Evolutionary conservation across 768 basidiomycete species (phyloP).

Genomic region (Serendipita sp.): DNA sequence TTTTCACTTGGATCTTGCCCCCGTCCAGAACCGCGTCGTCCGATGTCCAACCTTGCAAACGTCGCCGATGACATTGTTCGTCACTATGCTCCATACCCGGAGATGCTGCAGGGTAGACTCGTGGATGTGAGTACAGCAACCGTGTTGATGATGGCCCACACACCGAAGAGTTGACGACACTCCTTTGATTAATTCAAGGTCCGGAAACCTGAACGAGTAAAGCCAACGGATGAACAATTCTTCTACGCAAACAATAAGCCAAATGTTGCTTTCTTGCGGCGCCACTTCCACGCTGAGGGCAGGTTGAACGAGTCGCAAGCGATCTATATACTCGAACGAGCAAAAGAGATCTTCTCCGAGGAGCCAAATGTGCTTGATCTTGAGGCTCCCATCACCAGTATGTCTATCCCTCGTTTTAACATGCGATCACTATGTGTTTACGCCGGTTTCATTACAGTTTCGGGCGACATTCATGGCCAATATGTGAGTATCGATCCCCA

Average conservation of each 20-base stretch:
- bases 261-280: constrained; percentile 31
- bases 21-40: background rate
- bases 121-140: background rate
- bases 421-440: background rate
- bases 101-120: background rate
- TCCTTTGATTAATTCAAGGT: background rate
- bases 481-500: constrained; percentile 20
- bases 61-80: constrained; percentile 3
- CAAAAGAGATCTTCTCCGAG: constrained; percentile 19
- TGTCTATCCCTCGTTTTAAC: constrained; percentile 8
- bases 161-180: background rate
- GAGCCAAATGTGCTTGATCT: constrained; percentile 32
- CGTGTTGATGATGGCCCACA: background rate
- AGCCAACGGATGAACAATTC: constrained; percentile 31
- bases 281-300: constrained; percentile 30
- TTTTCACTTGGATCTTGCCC: no score
- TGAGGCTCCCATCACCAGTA: constrained; percentile 30
- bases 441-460: constrained; percentile 19
- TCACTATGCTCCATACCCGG: constrained; percentile 4
- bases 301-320: constrained; percentile 3
- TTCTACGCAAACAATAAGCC: constrained; percentile 23
- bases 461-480: constrained; percentile 35
- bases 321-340: background rate
- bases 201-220: constrained; percentile 6
- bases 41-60: background rate